These are phyloP conservation scores for Cyclotella choctawhatcheeana DNA, from an alignment of 108 stramenopile species.

Conservation along the genomic window DNA sequence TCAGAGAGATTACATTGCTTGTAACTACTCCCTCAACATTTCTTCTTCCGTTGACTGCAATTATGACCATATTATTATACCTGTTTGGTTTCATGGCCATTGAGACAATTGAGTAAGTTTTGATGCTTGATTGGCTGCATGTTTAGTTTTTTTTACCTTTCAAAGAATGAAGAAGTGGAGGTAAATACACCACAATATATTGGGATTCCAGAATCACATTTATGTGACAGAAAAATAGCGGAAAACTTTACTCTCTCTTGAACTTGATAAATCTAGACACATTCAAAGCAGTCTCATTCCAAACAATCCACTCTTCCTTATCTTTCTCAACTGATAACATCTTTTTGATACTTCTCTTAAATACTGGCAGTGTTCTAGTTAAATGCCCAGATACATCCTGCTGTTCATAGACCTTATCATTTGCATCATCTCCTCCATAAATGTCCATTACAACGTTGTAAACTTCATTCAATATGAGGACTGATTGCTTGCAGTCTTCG, in stretches of 20 bases:
- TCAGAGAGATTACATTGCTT: too few species aligned
- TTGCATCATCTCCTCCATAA: constrained; percentile 68
- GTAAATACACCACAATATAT: too few species aligned
- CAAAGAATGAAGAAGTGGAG: too few species aligned
- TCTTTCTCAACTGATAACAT: not conserved
- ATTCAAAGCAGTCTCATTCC: constrained; percentile 66
- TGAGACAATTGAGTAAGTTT: too few species aligned
- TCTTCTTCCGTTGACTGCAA: too few species aligned
- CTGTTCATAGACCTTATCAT: constrained; percentile 54
- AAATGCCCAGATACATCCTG: constrained; percentile 52
- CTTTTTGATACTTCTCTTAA: constrained; percentile 42
- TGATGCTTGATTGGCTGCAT: too few species aligned
- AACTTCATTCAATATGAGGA: constrained; percentile 46
- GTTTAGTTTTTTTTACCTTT: too few species aligned
- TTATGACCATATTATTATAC: too few species aligned
- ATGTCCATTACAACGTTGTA: constrained; percentile 71
- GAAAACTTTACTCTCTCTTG: constrained; percentile 46
- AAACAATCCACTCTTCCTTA: constrained; percentile 48
- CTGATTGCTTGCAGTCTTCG: not conserved
- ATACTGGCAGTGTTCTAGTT: constrained; percentile 43
- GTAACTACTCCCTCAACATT: too few species aligned
- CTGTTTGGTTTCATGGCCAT: too few species aligned
- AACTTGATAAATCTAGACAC: constrained; percentile 67
- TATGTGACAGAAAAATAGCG: too few species aligned
- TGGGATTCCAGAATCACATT: too few species aligned